A percentile compares a stretch with the other conserved stretches of the same genome.
Conservation (phyloP, 495 filamentous ascomycete species). For the Chlorociboria aeruginascens region DNA sequence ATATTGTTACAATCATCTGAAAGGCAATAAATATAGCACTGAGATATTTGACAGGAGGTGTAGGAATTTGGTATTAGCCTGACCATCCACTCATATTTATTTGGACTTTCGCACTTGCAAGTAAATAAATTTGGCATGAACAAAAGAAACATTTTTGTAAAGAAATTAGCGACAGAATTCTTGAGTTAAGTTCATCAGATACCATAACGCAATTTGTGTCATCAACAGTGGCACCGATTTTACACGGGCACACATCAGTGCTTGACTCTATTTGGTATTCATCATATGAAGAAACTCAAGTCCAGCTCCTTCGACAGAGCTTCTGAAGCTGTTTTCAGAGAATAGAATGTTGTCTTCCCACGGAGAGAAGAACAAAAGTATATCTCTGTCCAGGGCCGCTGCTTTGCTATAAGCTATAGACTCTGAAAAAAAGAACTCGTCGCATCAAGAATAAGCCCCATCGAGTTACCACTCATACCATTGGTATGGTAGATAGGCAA, state of each 20-base stretch:
- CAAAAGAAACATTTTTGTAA: background rate
- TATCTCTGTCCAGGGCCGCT: constrained; percentile 22
- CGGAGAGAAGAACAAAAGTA: constrained; percentile 18
- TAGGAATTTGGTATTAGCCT: background rate
- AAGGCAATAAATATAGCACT: background rate
- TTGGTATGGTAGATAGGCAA: constrained; percentile 48
- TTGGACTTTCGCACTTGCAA: background rate
- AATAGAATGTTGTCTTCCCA: constrained; percentile 20
- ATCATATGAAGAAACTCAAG: constrained; percentile 71
- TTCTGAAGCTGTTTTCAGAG: constrained; percentile 23
- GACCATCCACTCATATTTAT: background rate
- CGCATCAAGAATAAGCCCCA: constrained; percentile 99
- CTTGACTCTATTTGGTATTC: constrained; percentile 99
- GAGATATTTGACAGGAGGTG: background rate
- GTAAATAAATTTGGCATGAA: background rate
- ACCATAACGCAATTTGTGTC: constrained; percentile 68
- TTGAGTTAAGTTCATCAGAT: constrained; percentile 93
- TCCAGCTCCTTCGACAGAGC: constrained; percentile 61
- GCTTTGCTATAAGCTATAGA: constrained; percentile 61
- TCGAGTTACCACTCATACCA: constrained; percentile 81
- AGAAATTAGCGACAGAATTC: too few relatives aligned
- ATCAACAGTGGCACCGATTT: constrained; percentile 44
- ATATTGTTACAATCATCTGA: background rate
- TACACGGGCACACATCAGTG: constrained; percentile 66
- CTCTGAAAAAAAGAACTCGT: constrained; percentile 57